Evolutionary conservation across 345 rosid species (phyloP), one percentile per base, ranked within the genome.

Genomic region (Boechera stricta): DNA sequence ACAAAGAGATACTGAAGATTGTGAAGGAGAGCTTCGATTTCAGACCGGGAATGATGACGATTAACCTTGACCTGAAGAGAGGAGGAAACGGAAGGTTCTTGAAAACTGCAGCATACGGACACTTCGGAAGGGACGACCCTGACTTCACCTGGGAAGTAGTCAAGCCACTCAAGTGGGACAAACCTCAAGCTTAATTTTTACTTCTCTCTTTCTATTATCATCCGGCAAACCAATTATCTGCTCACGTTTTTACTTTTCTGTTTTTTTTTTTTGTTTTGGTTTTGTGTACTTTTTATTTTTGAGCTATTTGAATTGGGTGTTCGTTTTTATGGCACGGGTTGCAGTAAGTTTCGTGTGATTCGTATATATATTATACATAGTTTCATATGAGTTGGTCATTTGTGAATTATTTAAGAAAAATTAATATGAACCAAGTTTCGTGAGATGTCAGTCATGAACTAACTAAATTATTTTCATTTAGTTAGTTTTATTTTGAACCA

Each of bases 131-230:
- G 16, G 81, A 77, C 47, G 81, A 77, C 68, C 81, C 81, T 71
- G 81, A 77, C 10, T 77, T 77, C 77, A 77, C 81, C 33, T 77
- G 77, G 81, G 81, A 77, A 39, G 77, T 77, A 3, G 77, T 77
- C 44, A 77, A 77, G 81, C 73, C 81, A 53, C 73, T 77, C 62
- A 77, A 77, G 53, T 65, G 81, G 77, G 56, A 77, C 61, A 77
- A 71, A 71, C 77, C 81, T 56, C 72, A 57, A 39, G 81, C 76
- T 44, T 77, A 72, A 65, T 4, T 11, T 58, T 55, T 1, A 33
- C n/a, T 21, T 6, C 57, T 68, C 15, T 71, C 48, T 41, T 39
- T 56, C 63, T 60, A 2, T 71, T 24, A 32, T 36, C 35, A 18
- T 35, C 15, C 26, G 7, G 0, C 48, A 67, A 67, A 67, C 72